phyloP scores from a whole-genome alignment of 495 filamentous ascomycete genomes.

The Hypoxylon lenormandii region DNA sequence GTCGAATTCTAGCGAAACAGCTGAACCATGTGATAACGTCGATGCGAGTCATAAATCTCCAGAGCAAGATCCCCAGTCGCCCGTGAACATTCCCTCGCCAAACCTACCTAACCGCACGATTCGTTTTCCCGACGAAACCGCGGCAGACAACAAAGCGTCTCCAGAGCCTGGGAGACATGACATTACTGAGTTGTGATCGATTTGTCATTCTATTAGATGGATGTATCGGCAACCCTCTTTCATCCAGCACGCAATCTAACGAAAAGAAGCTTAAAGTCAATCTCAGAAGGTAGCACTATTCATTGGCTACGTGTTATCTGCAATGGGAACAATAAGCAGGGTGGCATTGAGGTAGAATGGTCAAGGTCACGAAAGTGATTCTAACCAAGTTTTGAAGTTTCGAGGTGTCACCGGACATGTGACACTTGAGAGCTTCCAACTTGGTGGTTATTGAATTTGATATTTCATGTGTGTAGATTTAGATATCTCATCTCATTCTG shows the following conservation, averaged over 20 bases:
- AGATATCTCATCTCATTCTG: constrained; percentile 1
- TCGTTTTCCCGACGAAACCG: constrained; percentile 60
- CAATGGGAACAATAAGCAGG: constrained; percentile 26
- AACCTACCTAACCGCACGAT: constrained; percentile 51
- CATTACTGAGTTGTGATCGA: constrained; percentile 12
- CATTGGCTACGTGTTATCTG: constrained; percentile 11
- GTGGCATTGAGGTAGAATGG: constrained; percentile 16
- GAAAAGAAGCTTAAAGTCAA: neutral
- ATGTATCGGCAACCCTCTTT: neutral
- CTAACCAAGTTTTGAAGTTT: neutral
- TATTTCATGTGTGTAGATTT: neutral
- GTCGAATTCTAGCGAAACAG: constrained; percentile 16
- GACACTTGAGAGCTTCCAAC: constrained; percentile 16
- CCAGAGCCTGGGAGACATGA: constrained; percentile 15
- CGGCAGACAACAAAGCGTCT: constrained; percentile 3
- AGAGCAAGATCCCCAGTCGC: neutral
- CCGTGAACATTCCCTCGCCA: constrained; percentile 20
- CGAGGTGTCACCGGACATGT: constrained; percentile 3
- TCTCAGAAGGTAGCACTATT: constrained; percentile 20
- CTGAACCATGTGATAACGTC: constrained; percentile 13
- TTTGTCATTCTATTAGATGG: constrained; percentile 21
- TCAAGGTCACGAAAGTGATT: neutral
- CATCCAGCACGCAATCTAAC: neutral
- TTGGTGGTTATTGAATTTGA: constrained; percentile 12
- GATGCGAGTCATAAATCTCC: constrained; percentile 1